Conservation (phyloP, 495 filamentous ascomycete species). For the Opeltia flavorubescens region DNA sequence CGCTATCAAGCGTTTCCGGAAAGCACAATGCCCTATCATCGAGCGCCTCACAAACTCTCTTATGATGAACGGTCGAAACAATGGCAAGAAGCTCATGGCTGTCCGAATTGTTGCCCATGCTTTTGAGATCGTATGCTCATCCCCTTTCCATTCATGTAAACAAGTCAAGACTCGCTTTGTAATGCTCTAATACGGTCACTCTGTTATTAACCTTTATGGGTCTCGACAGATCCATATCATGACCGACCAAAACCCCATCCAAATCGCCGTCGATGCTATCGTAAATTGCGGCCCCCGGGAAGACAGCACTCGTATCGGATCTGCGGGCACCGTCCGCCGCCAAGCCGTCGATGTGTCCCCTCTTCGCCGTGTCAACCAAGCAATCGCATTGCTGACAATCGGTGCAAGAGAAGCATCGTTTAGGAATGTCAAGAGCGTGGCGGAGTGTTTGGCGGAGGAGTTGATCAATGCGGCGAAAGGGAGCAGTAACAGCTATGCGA, state of each 20-base stretch:
- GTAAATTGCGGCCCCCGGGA: conserved; percentile 99
- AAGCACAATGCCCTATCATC: conserved; percentile 99
- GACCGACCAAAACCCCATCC: conserved; percentile 99
- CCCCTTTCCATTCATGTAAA: conserved; percentile 1
- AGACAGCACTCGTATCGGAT: conserved; percentile 99
- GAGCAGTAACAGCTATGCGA: conserved; percentile 98
- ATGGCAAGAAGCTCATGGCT: conserved; percentile 99
- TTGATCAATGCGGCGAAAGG: conserved; percentile 99
- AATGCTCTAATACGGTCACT: no score
- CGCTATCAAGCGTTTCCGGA: conserved; percentile 98
- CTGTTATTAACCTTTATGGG: not conserved
- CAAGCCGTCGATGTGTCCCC: conserved; percentile 99
- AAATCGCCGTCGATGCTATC: conserved; percentile 97
- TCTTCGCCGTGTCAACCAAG: conserved; percentile 98
- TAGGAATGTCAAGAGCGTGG: conserved; percentile 97
- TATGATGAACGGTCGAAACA: conserved; percentile 99
- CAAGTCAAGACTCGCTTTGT: no score
- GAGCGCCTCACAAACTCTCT: conserved; percentile 99
- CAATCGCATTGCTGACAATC: conserved; percentile 92
- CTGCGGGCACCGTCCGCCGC: conserved; percentile 96
- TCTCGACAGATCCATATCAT: conserved; percentile 91
- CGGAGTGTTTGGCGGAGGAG: conserved; percentile 98
- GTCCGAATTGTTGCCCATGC: conserved; percentile 97
- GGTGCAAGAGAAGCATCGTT: conserved; percentile 94
- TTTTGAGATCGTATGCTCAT: conserved; percentile 87